These are phyloP conservation scores for Grosmannia huntii DNA, from an alignment of 2,329 filamentous ascomycete genomes.

Conservation along the genomic window DNA sequence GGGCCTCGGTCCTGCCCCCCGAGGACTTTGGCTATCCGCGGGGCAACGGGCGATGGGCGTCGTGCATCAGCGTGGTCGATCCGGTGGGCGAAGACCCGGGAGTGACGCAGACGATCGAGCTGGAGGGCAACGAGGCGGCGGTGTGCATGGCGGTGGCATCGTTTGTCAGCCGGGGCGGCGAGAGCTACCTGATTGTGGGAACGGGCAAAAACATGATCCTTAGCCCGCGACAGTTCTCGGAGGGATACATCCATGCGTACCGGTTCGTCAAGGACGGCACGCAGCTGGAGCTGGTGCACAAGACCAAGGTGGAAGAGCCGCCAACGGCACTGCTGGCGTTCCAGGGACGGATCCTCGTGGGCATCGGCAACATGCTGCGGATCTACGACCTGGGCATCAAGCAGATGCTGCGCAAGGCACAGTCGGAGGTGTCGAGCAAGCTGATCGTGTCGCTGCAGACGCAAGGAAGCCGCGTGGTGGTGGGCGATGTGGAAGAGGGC, in stretches of 20 bases:
- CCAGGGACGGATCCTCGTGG: conserved; percentile 80
- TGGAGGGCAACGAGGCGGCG: conserved; percentile 83
- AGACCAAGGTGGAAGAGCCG: conserved; percentile 82
- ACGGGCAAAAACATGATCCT: conserved; percentile 83
- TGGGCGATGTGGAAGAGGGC: conserved; percentile 85
- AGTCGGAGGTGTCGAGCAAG: conserved; percentile 64
- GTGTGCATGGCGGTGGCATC: conserved; percentile 74
- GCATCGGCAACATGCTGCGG: conserved; percentile 67
- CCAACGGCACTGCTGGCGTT: conserved; percentile 85
- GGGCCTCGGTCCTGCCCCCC: conserved; percentile 56
- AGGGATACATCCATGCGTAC: conserved; percentile 86
- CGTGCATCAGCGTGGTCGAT: conserved; percentile 86
- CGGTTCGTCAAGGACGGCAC: conserved; percentile 78
- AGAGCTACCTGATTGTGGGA: conserved; percentile 85
- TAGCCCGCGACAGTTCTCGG: conserved; percentile 60
- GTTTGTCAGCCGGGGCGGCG: conserved; percentile 79
- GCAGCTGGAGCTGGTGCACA: conserved; percentile 87
- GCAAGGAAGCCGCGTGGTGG: conserved; percentile 80
- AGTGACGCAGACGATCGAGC: conserved; percentile 65
- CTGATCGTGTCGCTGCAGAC: conserved; percentile 83
- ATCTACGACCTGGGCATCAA: conserved; percentile 91
- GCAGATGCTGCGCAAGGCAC: conserved; percentile 82
- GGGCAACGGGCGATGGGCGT: conserved; percentile 80
- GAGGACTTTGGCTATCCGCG: conserved; percentile 83
- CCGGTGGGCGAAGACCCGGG: conserved; percentile 57